Percentiles rank a stretch among this genome's conserved stretches.
These are phyloP conservation scores for Wickerhamomyces sp. DNA, from an alignment of 1,139 yeast species.

Conservation along the genomic window DNA sequence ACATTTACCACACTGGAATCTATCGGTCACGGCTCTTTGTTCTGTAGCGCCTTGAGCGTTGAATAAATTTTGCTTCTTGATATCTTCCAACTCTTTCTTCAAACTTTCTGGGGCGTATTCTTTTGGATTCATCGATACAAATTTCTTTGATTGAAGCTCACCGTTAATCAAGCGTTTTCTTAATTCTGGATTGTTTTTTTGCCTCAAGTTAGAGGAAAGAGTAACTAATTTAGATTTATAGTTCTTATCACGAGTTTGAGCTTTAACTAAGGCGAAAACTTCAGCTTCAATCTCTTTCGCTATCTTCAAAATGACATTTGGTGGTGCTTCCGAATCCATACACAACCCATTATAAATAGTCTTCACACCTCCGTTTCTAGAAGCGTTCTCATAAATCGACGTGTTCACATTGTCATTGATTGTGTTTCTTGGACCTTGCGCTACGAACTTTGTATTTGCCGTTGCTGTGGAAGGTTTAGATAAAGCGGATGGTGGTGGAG, in stretches of 20 bases:
- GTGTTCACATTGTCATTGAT: conserved; percentile 76
- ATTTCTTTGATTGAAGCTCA: conserved; percentile 55
- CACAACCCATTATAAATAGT: conserved; percentile 89
- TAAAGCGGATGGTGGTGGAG: conserved; percentile 10
- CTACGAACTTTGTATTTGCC: conserved; percentile 30
- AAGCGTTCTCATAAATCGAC: conserved; percentile 61
- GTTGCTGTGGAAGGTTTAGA: conserved; percentile 19
- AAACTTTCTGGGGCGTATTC: conserved; percentile 92
- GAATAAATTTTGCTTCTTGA: conserved; percentile 83
- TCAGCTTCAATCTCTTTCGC: conserved; percentile 73
- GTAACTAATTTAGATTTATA: conserved; percentile 20
- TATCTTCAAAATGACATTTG: conserved; percentile 51
- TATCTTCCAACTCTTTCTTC: conserved; percentile 77
- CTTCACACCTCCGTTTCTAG: conserved; percentile 79
- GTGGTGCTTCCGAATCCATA: conserved; percentile 59
- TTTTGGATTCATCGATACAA: conserved; percentile 80
- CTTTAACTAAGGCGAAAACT: conserved; percentile 56
- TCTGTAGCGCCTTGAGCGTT: conserved; percentile 99
- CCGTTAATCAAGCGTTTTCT: conserved; percentile 64
- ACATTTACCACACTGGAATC: conserved; percentile 97
- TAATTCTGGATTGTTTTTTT: conserved; percentile 83
- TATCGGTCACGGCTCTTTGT: conserved; percentile 91
- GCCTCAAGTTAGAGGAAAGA: conserved; percentile 52
- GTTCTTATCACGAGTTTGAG: conserved; percentile 33
- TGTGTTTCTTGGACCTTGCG: conserved; percentile 63